Conservation (phyloP, 257 asterid species). For the Scutellaria barbata region DNA sequence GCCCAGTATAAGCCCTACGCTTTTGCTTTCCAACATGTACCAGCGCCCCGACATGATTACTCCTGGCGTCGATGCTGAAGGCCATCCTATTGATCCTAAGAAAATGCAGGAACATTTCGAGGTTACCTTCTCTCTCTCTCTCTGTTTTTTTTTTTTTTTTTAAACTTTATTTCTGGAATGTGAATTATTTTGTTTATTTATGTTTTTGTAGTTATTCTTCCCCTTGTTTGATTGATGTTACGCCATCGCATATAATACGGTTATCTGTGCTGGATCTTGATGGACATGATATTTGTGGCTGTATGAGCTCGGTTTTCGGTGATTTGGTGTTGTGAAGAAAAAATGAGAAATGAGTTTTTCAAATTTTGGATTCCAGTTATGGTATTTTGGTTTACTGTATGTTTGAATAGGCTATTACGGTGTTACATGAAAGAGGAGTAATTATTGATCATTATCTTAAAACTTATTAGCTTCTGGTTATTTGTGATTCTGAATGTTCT, state of each 20-base stretch:
- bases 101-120: constrained; percentile 90
- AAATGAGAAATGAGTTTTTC: not conserved
- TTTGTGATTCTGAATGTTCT: not conserved
- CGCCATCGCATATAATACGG: not conserved
- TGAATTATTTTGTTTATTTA: not conserved
- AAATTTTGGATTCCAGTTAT: not conserved
- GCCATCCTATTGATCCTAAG: constrained; percentile 79
- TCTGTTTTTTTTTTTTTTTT: not conserved
- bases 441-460: not conserved
- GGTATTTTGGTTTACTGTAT: no score
- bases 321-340: not conserved
- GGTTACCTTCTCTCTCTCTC: constrained; percentile 42
- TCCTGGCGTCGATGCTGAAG: constrained; percentile 93
- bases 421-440: constrained; percentile 13
- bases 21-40: constrained; percentile 88
- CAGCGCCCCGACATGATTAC: constrained; percentile 95
- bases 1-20: constrained; percentile 90
- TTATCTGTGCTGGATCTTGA: constrained; percentile 6
- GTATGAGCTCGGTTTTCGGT: not conserved
- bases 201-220: not conserved
- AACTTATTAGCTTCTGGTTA: not conserved
- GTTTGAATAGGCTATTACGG: not conserved
- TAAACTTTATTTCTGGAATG: not conserved
- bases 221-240: not conserved
- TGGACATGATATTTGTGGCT: not conserved